Percentiles rank a stretch among this genome's conserved stretches.
These are phyloP conservation scores for Macaranga tanarius DNA, from an alignment of 441 rosid genomes.

Conservation along the genomic window DNA sequence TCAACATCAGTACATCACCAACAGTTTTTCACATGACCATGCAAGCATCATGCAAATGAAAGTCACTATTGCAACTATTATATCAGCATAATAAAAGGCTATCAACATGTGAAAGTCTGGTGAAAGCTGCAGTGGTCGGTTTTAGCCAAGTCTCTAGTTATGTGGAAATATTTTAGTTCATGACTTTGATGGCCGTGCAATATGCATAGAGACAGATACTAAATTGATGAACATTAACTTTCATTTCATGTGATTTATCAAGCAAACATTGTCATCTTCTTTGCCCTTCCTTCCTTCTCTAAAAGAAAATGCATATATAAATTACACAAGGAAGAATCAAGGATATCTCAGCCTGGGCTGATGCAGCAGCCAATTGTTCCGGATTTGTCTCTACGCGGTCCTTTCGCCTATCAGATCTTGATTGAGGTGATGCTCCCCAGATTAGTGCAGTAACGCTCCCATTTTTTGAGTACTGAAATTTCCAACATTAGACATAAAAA, in stretches of 20 bases:
- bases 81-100: slow-evolving; percentile 1
- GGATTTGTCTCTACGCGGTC: slow-evolving; percentile 97
- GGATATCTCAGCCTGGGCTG: slow-evolving; percentile 99
- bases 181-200: neutral
- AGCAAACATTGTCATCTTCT: neutral
- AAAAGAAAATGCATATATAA: neutral
- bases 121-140: neutral
- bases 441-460: slow-evolving; percentile 79
- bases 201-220: neutral
- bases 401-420: slow-evolving; percentile 90
- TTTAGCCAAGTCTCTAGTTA: neutral
- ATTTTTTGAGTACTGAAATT: slow-evolving; percentile 57
- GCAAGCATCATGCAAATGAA: neutral
- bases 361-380: slow-evolving; percentile 97
- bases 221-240: neutral
- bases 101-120: neutral
- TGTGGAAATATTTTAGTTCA: neutral
- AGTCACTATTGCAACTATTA: neutral
- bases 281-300: no score
- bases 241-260: slow-evolving; percentile 1
- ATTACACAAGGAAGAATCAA: slow-evolving; percentile 27
- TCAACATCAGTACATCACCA: slow-evolving; percentile 27
- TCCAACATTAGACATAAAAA: slow-evolving; percentile 25
- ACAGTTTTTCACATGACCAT: neutral
- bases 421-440: slow-evolving; percentile 99